Percentiles rank a stretch among this genome's conserved stretches.
Conservation (phyloP, 2,329 filamentous ascomycete genomes). For the Hypoxylon rubiginosum region DNA sequence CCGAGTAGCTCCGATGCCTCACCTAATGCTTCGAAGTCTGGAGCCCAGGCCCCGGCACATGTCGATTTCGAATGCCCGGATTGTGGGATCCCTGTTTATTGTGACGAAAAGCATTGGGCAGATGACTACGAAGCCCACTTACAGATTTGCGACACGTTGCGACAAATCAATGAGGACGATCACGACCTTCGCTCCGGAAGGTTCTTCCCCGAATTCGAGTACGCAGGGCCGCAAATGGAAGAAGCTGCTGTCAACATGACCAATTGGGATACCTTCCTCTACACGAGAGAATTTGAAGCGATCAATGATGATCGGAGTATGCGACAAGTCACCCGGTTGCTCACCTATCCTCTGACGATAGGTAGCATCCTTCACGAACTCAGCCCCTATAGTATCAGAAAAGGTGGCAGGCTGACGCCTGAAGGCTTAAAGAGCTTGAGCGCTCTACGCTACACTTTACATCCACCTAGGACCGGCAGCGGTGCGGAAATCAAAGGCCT, state of each 20-base stretch:
- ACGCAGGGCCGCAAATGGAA: slow-evolving; percentile 89
- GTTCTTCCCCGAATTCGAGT: slow-evolving; percentile 93
- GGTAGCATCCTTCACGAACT: slow-evolving; percentile 93
- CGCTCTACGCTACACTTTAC: slow-evolving; percentile 91
- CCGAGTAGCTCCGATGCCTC: slow-evolving; percentile 75
- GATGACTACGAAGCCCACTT: slow-evolving; percentile 95
- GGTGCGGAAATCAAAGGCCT: slow-evolving; percentile 82
- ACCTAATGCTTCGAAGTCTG: slow-evolving; percentile 67
- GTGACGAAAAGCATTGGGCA: slow-evolving; percentile 94
- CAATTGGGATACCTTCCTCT: slow-evolving; percentile 98
- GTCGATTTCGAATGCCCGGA: slow-evolving; percentile 96
- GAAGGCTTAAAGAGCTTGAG: slow-evolving; percentile 96
- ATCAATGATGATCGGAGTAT: slow-evolving; percentile 92
- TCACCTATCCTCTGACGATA: slow-evolving; percentile 95
- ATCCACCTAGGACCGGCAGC: slow-evolving; percentile 85
- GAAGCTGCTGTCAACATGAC: slow-evolving; percentile 96
- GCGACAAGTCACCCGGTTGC: slow-evolving; percentile 90
- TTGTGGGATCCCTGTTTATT: slow-evolving; percentile 94
- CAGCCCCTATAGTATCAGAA: slow-evolving; percentile 88
- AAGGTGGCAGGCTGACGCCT: slow-evolving; percentile 80
- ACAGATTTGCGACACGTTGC: slow-evolving; percentile 89
- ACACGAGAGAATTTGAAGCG: slow-evolving; percentile 90
- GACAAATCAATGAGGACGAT: slow-evolving; percentile 97
- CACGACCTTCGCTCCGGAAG: slow-evolving; percentile 92
- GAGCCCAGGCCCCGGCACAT: slow-evolving; percentile 77